Evolutionary conservation across 208 protist genomes (phyloP), one percentile per base, ranked within the genome.

Genomic region (Leishmania major): DNA sequence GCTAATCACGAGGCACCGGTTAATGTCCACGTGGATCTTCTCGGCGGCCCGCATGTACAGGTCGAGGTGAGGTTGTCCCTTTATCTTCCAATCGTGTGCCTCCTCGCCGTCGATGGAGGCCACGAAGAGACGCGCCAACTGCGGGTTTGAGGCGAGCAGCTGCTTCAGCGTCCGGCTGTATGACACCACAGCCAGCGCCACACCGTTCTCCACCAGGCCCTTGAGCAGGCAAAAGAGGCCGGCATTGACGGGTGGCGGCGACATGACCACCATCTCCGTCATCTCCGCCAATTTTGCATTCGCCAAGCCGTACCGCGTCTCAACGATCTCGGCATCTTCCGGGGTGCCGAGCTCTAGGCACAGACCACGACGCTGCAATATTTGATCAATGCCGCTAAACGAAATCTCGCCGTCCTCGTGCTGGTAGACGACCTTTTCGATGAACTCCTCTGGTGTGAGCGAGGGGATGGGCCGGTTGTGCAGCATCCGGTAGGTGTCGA

Each of bases 241-340:
- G 7, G 84, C 66, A 79, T 93, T 92, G n/a, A 97, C 85, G 11
- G 74, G 66, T 25, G 92, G 94, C 28, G 82, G 81, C n/a, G 86
- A 55, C 74, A 89, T 81, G 73, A 84, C 81, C 35, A 97, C 51
- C 77, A 97, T 86, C 81, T 98, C 95, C 17, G 77, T 82, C 92
- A 98, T 92, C 78, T 98, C 95, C 6, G 93, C 93, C 57, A 98
- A 77, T 79, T 98, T 98, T 37, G 93, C 92, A 81, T 98, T 98
- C 25, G 93, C 95, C 31, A 98, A 85, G 13, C 95, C 95, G 83
- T 96, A 95, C 35, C 92, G 91, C 40, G 95, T 98, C 87, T 97
- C 93, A 0, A 98, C 94, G 80, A 98, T 97, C 74, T 98, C 93
- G 7, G 94, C 94, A 75, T 98, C 95, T 70, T 95, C 90, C 6